Base-by-base conservation (phyloP, 768 basidiomycete species). In the Phlegmacium glaucopus region DNA sequence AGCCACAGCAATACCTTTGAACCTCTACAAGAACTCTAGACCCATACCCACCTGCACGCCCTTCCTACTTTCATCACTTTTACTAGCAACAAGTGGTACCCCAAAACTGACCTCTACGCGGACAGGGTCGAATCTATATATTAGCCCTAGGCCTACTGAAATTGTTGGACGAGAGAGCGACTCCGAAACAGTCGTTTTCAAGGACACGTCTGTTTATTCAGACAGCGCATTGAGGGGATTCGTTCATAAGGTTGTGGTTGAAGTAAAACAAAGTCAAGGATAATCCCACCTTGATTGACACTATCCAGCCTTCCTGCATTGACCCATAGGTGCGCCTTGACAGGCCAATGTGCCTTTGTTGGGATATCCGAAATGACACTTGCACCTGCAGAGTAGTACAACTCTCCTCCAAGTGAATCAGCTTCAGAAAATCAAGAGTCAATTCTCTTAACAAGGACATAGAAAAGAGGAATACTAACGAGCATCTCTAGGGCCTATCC, bases 41-140 rank as follows among this genome's bases (percentile, higher is more conserved):
- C 88, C 91, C 53, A 94, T 77, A 4, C 91, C 91, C 22, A 90
- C 78, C 64, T 89, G 89, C 38, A 91, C 68, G 7, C 91, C 92
- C 58, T 77, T 82, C 58, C 80, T 74, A 46, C 66, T 57, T 8
- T 80, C 81, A 63, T 90, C 92, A 45, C 79, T 80, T 57, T 72
- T 77, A 38, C 78, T 79, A 2, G 81, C 78, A 3, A 85, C 76
- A 3, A 96, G 71, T 5, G 93, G 93, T 29, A 95, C 72, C 6
- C 92, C 90, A 52, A 95, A 78, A 63, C 94, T 95, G 49, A 91
- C 72, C 65, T 96, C 94, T 22, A 92, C 74, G n/a, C 94, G 76
- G 15, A 91, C 74, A 4, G 90, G 86, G 50, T 90, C 86, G 53
- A 93, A 84, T 29, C 82, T 75, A 60, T 93, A 94, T 27, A 94